A percentile compares a stretch with the other conserved stretches of the same genome.
These are phyloP conservation scores for Selenicereus undatus DNA, from an alignment of 148 eudicot genomes.

Conservation along the genomic window DNA sequence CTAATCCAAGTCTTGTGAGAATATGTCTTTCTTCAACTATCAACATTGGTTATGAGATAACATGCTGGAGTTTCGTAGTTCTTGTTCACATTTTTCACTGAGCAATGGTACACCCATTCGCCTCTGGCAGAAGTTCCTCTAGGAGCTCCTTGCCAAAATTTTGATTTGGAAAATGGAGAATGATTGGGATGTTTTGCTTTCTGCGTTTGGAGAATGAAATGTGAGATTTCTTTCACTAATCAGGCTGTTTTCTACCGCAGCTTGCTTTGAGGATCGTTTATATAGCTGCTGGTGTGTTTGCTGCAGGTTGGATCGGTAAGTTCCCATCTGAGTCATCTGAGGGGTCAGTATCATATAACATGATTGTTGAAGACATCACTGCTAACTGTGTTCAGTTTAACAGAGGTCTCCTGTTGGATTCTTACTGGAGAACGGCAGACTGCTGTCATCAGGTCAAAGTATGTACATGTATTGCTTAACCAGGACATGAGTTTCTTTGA, in stretches of 20 bases:
- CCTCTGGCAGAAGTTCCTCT: background rate
- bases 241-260: slow-evolving; percentile 48
- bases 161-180: background rate
- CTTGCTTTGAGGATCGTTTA: slow-evolving; percentile 72
- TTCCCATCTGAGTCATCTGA: background rate
- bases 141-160: background rate
- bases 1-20: background rate
- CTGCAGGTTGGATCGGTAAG: slow-evolving; percentile 94
- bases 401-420: slow-evolving; percentile 99
- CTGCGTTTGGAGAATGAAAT: background rate
- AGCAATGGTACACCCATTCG: background rate
- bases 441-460: slow-evolving; percentile 92
- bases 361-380: slow-evolving; percentile 10
- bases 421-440: slow-evolving; percentile 99
- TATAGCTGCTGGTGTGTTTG: slow-evolving; percentile 91
- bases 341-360: background rate
- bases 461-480: slow-evolving; percentile 83
- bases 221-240: slow-evolving; percentile 7
- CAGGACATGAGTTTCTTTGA: slow-evolving; percentile 99
- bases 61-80: background rate
- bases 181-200: background rate
- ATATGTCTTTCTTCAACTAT: background rate
- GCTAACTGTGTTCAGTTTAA: slow-evolving; percentile 29
- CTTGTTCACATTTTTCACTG: background rate
- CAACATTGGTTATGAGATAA: background rate